Evolutionary conservation across 495 filamentous ascomycete species (phyloP), one percentile per base, ranked within the genome.

Genomic region (Podospora didyma): DNA sequence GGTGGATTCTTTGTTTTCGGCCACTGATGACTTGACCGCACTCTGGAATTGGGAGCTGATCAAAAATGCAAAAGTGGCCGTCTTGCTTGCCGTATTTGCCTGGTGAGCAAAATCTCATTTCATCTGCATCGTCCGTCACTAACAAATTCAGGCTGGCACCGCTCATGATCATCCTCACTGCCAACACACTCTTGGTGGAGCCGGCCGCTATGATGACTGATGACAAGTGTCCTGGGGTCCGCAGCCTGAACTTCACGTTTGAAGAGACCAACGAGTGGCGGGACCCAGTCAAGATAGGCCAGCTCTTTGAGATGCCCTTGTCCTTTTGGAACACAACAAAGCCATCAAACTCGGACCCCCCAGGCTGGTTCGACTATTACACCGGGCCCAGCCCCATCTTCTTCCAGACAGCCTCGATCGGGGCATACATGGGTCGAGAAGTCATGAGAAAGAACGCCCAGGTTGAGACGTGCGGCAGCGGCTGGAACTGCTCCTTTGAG

Each of bases 311-410:
- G 23, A 47, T 71, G 19, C 65, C 72, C 0, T 17, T 68, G 9
- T 62, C 59, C 2, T 22, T 68, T 3, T 75, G 72, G 72, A 73
- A 75, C 44, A 75, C 62, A 1, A 75, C 70, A 0, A 60, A 55
- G 35, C 50, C 50, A 10, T 1, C 26, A 2, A 54, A 62, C 31
- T 51, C 45, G 4, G 34, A 56, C 21, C 48, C 57, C 1, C 47
- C 49, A 3, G 60, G 62, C 23, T 73, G 68, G 68, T 71, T 72
- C 31, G 72, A 75, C 51, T 75, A 75, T 35, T 73, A 68, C 49
- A 71, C 69, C 1, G 62, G 53, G 16, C 54, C 69, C 0, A 61
- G 37, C 35, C 64, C 66, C 4, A 58, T 45, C 7, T 62, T 72
- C 21, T 49, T 54, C 44, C 64, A 63, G 20, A 60, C 62, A 7